Conservation (phyloP, 1,139 yeast genomes). For the Yamadazyma diddensiae region DNA sequence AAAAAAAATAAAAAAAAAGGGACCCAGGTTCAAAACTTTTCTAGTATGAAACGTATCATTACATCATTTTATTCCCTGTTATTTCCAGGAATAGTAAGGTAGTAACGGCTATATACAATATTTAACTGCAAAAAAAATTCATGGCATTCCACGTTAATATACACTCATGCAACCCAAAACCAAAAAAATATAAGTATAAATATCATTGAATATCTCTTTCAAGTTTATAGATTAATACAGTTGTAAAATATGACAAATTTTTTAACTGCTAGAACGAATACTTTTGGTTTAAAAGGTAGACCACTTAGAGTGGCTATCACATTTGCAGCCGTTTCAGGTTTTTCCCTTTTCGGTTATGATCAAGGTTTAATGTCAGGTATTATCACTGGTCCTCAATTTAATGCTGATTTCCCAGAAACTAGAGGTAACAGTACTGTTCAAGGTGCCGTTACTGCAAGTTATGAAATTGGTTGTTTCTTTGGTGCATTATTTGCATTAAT, state of each 20-base stretch:
- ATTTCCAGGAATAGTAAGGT: not conserved
- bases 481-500: conserved; percentile 68
- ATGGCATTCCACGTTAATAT: conserved; percentile 2
- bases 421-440: conserved; percentile 39
- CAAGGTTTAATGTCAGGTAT: conserved; percentile 79
- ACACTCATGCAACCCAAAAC: conserved; percentile 1
- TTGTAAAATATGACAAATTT: conserved; percentile 9
- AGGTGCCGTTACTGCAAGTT: conserved; percentile 71
- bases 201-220: not conserved
- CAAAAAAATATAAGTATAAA: not conserved
- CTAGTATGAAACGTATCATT: not conserved
- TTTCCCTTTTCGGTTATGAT: conserved; percentile 72
- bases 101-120: conserved; percentile 1
- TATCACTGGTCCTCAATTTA: conserved; percentile 60
- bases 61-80: conserved; percentile 1
- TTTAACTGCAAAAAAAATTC: not conserved
- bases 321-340: conserved; percentile 59
- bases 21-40: not conserved
- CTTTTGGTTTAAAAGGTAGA: conserved; percentile 50
- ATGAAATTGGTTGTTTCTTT: conserved; percentile 73
- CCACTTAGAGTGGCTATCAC: conserved; percentile 47
- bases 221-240: not conserved
- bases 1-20: not conserved
- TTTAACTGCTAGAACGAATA: conserved; percentile 31
- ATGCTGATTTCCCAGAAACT: conserved; percentile 56